These are phyloP conservation scores for Actinomortierella ambigua DNA, from an alignment of 371 early-diverging fungal species.

Conservation along the genomic window DNA sequence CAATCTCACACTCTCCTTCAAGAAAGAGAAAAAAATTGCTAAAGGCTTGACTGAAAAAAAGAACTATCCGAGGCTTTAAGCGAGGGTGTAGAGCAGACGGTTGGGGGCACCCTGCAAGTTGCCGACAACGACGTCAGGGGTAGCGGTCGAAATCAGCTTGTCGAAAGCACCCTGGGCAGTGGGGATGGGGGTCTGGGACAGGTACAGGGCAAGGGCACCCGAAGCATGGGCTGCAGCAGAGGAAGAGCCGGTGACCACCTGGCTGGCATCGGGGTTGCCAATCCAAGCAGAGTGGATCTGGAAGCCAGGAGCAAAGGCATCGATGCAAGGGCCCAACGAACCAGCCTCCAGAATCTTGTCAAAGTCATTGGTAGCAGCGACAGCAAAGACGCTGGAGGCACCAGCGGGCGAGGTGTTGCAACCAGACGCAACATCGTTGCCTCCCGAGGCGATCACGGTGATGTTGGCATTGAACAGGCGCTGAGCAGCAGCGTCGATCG, in stretches of 20 bases:
- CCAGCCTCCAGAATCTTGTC: slow-evolving; percentile 43
- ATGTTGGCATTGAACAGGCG: slow-evolving; percentile 50
- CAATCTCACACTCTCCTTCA: too few relatives aligned
- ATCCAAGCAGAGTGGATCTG: slow-evolving; percentile 39
- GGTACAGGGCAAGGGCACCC: slow-evolving; percentile 67
- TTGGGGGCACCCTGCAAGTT: slow-evolving; percentile 16
- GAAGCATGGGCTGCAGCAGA: slow-evolving; percentile 86
- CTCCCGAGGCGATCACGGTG: slow-evolving; percentile 80
- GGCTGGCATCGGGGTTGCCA: slow-evolving; percentile 12
- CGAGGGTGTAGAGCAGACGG: slow-evolving; percentile 13
- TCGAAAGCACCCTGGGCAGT: slow-evolving; percentile 18
- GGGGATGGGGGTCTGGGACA: slow-evolving; percentile 10
- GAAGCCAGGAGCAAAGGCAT: slow-evolving; percentile 47
- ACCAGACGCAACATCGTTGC: slow-evolving; percentile 80
- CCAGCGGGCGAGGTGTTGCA: slow-evolving; percentile 87
- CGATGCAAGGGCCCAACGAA: slow-evolving; percentile 42
- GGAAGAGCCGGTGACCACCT: slow-evolving; percentile 50
- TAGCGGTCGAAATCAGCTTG: slow-evolving; percentile 6
- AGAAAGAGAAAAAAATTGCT: too few relatives aligned
- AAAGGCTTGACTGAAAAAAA: too few relatives aligned
- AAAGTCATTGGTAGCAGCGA: slow-evolving; percentile 74
- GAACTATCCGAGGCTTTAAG: too few relatives aligned
- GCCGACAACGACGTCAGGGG: slow-evolving; percentile 9
- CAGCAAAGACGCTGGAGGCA: slow-evolving; percentile 77
- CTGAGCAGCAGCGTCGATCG: slow-evolving; percentile 73